Base-by-base conservation (phyloP, 2,329 filamentous ascomycete species). In the Harringtonia aguacate region DNA sequence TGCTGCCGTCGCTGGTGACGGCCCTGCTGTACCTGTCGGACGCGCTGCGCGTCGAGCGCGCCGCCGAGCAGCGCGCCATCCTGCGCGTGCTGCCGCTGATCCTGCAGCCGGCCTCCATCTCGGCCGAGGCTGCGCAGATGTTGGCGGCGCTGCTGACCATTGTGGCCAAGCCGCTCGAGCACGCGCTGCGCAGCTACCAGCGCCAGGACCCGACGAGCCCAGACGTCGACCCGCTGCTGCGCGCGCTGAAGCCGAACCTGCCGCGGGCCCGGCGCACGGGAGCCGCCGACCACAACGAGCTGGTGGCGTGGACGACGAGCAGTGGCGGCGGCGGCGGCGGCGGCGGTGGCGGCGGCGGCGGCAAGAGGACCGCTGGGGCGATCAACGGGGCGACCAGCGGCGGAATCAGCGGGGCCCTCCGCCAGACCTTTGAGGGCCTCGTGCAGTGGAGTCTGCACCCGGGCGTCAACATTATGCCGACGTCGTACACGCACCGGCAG, bases 1-100 rank as follows among this genome's bases (percentile, higher is more conserved):
- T 92, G 2, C 64, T 90, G n/a, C 86, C 86, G 0, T 84, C 84
- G 0, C 69, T 92, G 0, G 77, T 90, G 2, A 78, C 81, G 6
- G 84, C 82, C 0, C 73, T 90, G 14, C 70, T 73, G 3, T 90
- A 84, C 67, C 70, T 92, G 47, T 72, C 79, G 1, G 75, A 79
- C 44, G 78, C 84, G 52, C 75, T 87, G 4, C 82, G 81, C 69
- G 71, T 79, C 41, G 75, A 81, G 46, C 73, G 76, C 14, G 64
- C 67, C 4, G 70, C 72, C 15, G 79, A 86, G 52, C 75, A 83
- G 46, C 78, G 79, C 52, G 74, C 83, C 4, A 69, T 86, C 17
- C 70, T 90, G 47, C 79, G 81, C 50, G 78, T 89, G 21, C 66
- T 92, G 9, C 78, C 85, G 46, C 72, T 86, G 39, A 73, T 90